phyloP scores from a whole-genome alignment of 257 asterid species.

The Ilex asprella region DNA sequence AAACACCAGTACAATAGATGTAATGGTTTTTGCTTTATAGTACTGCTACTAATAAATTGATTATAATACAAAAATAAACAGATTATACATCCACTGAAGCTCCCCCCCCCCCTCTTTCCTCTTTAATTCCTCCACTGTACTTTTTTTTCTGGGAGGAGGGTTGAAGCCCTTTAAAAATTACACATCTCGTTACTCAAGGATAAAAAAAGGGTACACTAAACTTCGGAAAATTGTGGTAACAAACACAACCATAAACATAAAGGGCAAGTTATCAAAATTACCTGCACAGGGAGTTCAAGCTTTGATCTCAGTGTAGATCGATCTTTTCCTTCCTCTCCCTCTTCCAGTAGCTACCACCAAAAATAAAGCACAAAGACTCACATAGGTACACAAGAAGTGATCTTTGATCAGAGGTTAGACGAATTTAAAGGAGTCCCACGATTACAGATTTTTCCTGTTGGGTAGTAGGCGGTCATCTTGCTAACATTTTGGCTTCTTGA shows the following conservation, averaged over 20 bases:
- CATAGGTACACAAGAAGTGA: neutral
- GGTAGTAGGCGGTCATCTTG: no score
- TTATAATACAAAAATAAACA: no score
- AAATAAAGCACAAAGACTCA: neutral
- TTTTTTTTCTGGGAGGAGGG: neutral
- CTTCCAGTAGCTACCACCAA: slow-evolving; percentile 71
- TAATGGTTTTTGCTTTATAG: no score
- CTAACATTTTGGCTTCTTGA: no score
- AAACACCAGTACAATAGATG: no score
- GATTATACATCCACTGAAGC: no score
- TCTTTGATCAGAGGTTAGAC: no score
- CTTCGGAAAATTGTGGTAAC: slow-evolving; percentile 6
- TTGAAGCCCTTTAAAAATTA: neutral
- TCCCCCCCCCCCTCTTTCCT: no score
- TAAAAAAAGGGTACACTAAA: neutral
- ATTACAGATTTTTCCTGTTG: no score
- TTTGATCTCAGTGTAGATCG: slow-evolving; percentile 71
- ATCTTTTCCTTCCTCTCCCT: slow-evolving; percentile 86
- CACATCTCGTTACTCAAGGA: neutral
- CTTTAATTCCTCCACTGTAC: no score
- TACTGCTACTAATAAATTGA: no score
- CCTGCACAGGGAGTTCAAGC: slow-evolving; percentile 98
- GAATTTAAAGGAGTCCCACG: no score
- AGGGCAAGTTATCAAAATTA: slow-evolving; percentile 22
- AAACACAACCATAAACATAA: neutral